Base-by-base conservation (phyloP, 208 protist genomes). In the Leishmania arabica region DNA sequence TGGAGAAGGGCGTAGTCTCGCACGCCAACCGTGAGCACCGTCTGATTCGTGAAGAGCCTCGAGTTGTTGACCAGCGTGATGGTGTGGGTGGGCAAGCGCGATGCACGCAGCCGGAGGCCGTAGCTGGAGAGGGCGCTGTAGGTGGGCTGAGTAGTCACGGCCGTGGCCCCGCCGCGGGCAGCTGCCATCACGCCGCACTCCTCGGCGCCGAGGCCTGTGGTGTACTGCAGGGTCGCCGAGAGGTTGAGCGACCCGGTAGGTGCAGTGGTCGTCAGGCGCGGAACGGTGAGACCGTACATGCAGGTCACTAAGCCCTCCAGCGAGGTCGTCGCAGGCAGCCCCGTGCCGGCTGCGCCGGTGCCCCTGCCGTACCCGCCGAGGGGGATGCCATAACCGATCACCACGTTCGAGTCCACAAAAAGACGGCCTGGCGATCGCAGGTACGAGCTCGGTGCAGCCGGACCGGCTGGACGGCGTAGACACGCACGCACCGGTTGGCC, bases 161-260 rank as follows among this genome's bases (percentile, higher is more conserved):
- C 19, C 3, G 56, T 37, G 37, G 13, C 1, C 24, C 74, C 72
- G 8, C 60, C 60, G n/a, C 65, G 73, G 19, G 73, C 77, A 15
- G 77, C 73, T 2, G 72, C 82, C 72, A 27, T 56, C 53, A 80
- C 73, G 47, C n/a, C 17, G 31, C 82, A 85, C 62, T 62, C 49
- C 72, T 85, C 82, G 11, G 60, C 77, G 21, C 82, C 82, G 6
- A 85, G 64, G 1, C 82, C 82, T 0, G 77, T 85, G 56, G 82
- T 82, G 74, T 85, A 79, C 64, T 64, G 60, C 53, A 85, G 40
- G 37, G 34, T 19, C 34, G 51, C 82, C 5, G 77, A 82, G 24
- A 72, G 47, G 77, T 82, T 68, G 6, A 69, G 53, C 17, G 7
- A 7, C 24, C 7, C 54, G 6, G 40, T 8, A 31, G 47, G 3